A percentile compares a stretch with the other conserved stretches of the same genome.
Conservation (phyloP, 768 basidiomycete species). For the Hygrophorus pudorinus region DNA sequence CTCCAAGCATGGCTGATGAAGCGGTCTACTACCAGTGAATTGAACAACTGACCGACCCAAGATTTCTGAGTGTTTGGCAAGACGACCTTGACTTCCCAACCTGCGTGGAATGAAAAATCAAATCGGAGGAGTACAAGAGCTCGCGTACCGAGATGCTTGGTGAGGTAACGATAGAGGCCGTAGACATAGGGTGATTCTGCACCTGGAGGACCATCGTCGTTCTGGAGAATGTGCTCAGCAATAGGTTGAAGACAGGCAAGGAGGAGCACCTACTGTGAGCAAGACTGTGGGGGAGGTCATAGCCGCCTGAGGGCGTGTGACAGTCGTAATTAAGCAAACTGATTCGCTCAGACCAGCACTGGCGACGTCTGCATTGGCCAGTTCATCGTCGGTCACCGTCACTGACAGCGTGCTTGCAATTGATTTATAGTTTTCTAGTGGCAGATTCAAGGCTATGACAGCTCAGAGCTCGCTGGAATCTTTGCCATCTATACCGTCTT, state of each 20-base stretch:
- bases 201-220: slow-evolving; percentile 79
- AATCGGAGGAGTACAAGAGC: not conserved
- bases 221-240: slow-evolving; percentile 30
- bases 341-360: no score
- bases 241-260: not conserved
- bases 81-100: slow-evolving; percentile 75
- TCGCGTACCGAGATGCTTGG: slow-evolving; percentile 41
- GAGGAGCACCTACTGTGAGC: slow-evolving; percentile 24
- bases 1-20: not conserved
- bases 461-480: not conserved
- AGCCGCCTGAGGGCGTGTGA: not conserved
- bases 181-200: slow-evolving; percentile 67
- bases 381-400: no score
- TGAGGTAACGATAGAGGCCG: slow-evolving; percentile 56
- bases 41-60: slow-evolving; percentile 59
- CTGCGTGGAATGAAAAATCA: slow-evolving; percentile 37
- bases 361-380: no score
- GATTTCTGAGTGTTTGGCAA: slow-evolving; percentile 76
- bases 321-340: no score
- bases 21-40: not conserved
- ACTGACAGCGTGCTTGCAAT: not conserved
- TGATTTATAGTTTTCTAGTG: not conserved
- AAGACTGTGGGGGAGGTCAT: slow-evolving; percentile 20
- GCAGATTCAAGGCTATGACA: no score
- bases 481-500: not conserved